Base-by-base conservation (phyloP, 257 asterid species). In the Hygrophila difformis region DNA sequence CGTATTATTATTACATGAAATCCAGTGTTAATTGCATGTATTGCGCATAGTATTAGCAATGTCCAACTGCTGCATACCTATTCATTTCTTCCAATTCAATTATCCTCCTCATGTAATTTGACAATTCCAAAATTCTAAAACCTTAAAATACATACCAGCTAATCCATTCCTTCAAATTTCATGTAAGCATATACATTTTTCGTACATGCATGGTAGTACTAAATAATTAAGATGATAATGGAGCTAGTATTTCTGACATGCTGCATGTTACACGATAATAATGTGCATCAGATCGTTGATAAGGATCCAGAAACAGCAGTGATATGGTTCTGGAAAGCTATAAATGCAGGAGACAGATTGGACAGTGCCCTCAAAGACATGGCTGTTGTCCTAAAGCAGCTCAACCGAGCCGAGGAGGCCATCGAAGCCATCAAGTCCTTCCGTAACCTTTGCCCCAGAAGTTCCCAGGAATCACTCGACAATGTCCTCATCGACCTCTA, bases 301-400 rank as follows among this genome's bases (percentile, higher is more conserved):
- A 80, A 80, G 67, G 82, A 80, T 47, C 72, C 76, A 4, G 86
- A 73, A 47, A 42, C 66, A 26, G 79, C 92, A 6, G 57, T 80
- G 29, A 49, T 73, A 7, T 80, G 82, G 86, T 80, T 76, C 15
- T 58, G 71, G 92, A 71, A 74, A 53, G 79, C 92, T 9, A 68
- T 78, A 65, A 68, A 74, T 13, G 56, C 62, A 5, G 77, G 87
- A 28, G 82, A 78, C 57, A 62, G 82, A 55, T 69, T 78, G 12
- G 82, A 71, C 24, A 74, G 87, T 20, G 82, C 87, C 26, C 73
- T 80, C 0, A 80, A 80, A 14, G 92, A 76, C 52, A 80, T 80
- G 92, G 86, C 81, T 0, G 70, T 76, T 7, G 86, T 80, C 17
- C 67, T 80, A 86, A 80, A 76, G 59, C 86, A 80, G 36, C 50